Percentiles rank a stretch among this genome's conserved stretches.
These are phyloP conservation scores for Cerioporus squamosus DNA, from an alignment of 1,284 basidiomycete genomes.

Conservation along the genomic window DNA sequence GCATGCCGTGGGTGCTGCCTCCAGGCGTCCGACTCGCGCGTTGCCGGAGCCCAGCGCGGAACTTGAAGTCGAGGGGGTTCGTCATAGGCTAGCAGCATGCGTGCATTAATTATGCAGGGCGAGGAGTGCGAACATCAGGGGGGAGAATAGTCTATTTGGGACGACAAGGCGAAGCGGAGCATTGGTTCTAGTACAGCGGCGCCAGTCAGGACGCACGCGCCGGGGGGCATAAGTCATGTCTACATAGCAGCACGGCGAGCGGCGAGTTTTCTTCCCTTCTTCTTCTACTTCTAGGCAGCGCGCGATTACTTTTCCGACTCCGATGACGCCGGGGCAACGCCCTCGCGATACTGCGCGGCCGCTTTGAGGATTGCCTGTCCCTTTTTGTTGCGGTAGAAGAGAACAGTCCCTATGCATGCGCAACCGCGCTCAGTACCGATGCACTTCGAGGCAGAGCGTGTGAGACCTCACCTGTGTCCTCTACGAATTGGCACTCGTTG, in stretches of 20 bases:
- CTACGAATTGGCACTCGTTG: constrained; percentile 72
- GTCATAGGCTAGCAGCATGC: neutral
- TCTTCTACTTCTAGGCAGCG: too few relatives aligned
- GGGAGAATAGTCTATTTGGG: neutral
- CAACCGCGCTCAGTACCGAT: neutral
- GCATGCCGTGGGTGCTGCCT: neutral
- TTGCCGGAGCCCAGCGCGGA: neutral
- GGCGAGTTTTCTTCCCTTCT: too few relatives aligned
- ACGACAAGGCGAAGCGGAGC: neutral
- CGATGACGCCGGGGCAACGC: neutral
- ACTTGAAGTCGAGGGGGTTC: neutral
- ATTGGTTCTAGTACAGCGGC: neutral
- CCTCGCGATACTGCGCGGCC: constrained; percentile 18
- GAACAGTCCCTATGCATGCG: constrained; percentile 21
- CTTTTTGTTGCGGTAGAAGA: constrained; percentile 31
- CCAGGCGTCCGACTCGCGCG: neutral
- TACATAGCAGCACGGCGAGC: neutral
- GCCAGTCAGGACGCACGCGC: neutral
- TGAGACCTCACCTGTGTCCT: constrained; percentile 50
- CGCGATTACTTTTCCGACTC: neutral
- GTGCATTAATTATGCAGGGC: neutral
- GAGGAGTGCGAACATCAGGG: neutral
- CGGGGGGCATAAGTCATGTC: neutral
- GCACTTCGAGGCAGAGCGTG: neutral
- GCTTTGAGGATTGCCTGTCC: constrained; percentile 24